Evolutionary conservation across 2,329 filamentous ascomycete genomes (phyloP).

Genomic region (Elsinoe ampelina): DNA sequence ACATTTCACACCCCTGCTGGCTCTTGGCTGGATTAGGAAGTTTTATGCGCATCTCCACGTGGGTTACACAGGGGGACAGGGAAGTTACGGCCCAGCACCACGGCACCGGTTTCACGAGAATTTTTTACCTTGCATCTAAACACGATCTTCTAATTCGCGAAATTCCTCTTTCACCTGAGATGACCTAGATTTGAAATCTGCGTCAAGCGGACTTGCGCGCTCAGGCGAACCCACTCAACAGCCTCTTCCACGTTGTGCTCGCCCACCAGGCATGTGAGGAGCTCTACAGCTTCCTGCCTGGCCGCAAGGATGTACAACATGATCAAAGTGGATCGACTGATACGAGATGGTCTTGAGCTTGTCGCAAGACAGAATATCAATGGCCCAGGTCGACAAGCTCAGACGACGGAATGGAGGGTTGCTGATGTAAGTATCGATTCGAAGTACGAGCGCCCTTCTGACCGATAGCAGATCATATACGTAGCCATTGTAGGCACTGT

Average conservation of each 20-base stretch:
- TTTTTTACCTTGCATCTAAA: background rate
- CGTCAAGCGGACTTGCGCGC: too few species aligned
- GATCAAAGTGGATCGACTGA: background rate
- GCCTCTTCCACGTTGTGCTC: too few species aligned
- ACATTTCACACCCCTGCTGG: background rate
- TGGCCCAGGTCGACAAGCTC: slow-evolving; percentile 2
- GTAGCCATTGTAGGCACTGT: slow-evolving; percentile 69
- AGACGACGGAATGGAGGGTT: slow-evolving; percentile 13
- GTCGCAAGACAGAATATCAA: slow-evolving; percentile 10
- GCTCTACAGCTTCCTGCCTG: too few species aligned
- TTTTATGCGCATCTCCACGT: background rate
- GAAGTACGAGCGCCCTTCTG: background rate
- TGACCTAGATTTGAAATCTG: too few species aligned
- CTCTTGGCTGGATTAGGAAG: background rate
- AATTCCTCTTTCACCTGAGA: background rate
- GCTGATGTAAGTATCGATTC: slow-evolving; percentile 31
- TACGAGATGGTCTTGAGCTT: background rate
- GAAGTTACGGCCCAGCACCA: background rate
- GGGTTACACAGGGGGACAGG: background rate
- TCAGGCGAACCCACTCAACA: too few species aligned
- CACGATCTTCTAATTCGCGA: background rate
- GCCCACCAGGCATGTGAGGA: too few species aligned
- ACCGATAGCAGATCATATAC: slow-evolving; percentile 62
- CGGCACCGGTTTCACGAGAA: background rate
- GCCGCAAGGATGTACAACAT: too few species aligned